Evolutionary conservation across 495 filamentous ascomycete genomes (phyloP).

Genomic region (Neurospora sp.): DNA sequence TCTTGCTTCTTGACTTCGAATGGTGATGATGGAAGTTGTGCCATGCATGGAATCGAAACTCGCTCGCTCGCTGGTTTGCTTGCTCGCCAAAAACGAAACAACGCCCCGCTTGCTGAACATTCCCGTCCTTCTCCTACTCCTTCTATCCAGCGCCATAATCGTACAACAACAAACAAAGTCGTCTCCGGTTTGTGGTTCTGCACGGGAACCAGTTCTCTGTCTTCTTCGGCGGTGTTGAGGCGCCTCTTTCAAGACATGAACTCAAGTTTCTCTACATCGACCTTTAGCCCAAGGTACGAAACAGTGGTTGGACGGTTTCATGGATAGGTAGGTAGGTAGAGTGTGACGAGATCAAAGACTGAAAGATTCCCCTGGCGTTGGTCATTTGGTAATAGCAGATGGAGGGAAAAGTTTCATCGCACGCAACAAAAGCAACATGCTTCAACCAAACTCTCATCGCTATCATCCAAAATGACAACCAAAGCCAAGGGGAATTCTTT

Average conservation of each 20-base stretch:
- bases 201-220: neutral
- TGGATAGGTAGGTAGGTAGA: slow-evolving; percentile 9
- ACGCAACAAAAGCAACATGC: neutral
- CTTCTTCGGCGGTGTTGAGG: neutral
- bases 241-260: neutral
- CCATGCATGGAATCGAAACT: neutral
- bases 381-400: neutral
- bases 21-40: neutral
- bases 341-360: neutral
- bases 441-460: neutral
- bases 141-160: neutral
- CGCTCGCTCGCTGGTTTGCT: neutral
- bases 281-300: slow-evolving; percentile 25
- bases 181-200: neutral
- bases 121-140: neutral
- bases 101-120: too few relatives aligned
- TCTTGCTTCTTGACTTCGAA: neutral
- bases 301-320: slow-evolving; percentile 3
- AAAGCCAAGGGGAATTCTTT: neutral
- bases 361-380: neutral
- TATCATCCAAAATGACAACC: neutral
- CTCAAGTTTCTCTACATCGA: slow-evolving; percentile 30
- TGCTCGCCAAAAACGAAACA: too few relatives aligned
- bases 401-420: neutral
- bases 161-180: neutral